Percentiles rank a stretch among this genome's conserved stretches.
phyloP scores from a whole-genome alignment of 768 basidiomycete species.

The Suillus tomentosus region DNA sequence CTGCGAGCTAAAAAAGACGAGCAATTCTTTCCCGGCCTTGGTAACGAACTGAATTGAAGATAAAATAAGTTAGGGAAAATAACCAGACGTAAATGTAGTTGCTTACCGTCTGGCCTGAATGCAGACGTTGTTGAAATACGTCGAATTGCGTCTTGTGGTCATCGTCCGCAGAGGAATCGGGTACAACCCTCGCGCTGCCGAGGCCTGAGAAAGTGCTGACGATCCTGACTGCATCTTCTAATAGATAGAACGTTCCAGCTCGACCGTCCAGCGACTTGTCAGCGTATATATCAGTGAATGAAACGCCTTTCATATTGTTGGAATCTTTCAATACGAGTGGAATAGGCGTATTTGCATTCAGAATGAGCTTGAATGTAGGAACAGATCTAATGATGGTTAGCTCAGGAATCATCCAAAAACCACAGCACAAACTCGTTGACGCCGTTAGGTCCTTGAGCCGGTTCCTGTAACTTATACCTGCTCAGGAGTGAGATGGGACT shows the following conservation, averaged over 20 bases:
- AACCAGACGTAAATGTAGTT: not conserved
- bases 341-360: constrained; percentile 52
- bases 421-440: constrained; percentile 24
- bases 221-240: constrained; percentile 47
- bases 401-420: not conserved
- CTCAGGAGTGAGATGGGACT: constrained; percentile 2
- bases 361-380: constrained; percentile 46
- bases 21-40: constrained; percentile 50
- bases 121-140: constrained; percentile 50
- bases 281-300: constrained; percentile 42
- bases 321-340: constrained; percentile 50
- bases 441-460: not conserved
- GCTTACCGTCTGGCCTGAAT: constrained; percentile 56
- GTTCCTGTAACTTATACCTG: constrained; percentile 7
- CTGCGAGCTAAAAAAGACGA: constrained; percentile 60
- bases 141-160: constrained; percentile 50
- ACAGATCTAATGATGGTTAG: constrained; percentile 21
- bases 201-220: constrained; percentile 54
- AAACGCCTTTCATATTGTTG: constrained; percentile 31
- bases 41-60: constrained; percentile 53
- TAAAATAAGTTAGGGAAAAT: constrained; percentile 1
- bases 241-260: constrained; percentile 63
- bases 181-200: constrained; percentile 49
- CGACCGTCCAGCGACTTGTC: constrained; percentile 40
- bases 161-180: constrained; percentile 41